These are phyloP conservation scores for Spiraea crenata DNA, from an alignment of 331 rosid genomes.

Conservation along the genomic window DNA sequence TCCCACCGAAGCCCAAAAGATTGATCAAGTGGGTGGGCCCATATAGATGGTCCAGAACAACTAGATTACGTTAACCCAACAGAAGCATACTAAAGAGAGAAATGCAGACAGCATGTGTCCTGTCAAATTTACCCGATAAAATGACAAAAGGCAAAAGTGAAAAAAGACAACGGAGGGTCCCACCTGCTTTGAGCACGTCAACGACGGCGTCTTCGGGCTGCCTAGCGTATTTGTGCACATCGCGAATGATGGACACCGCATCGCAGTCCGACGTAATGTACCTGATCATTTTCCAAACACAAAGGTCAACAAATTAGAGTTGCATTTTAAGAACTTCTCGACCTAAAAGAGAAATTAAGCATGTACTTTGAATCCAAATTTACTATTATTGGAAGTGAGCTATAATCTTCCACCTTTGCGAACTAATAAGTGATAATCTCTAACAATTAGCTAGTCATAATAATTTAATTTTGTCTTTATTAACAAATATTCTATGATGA, in stretches of 20 bases:
- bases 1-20: background rate
- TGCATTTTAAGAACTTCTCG: no score
- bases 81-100: background rate
- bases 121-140: background rate
- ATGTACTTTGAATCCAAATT: no score
- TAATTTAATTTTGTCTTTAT: no score
- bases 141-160: background rate
- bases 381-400: no score
- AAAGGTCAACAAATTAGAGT: background rate
- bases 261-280: slow-evolving; percentile 87
- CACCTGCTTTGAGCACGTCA: slow-evolving; percentile 74
- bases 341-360: no score
- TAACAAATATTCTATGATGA: no score
- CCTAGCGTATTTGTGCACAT: slow-evolving; percentile 51
- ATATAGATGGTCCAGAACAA: background rate
- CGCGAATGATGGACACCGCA: slow-evolving; percentile 61
- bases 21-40: background rate
- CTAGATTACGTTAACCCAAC: background rate
- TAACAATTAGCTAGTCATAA: no score
- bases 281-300: slow-evolving; percentile 32
- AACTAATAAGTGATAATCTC: no score
- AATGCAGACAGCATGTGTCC: background rate
- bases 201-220: slow-evolving; percentile 73
- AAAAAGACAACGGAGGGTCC: background rate
- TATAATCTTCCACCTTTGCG: no score